phyloP scores from a whole-genome alignment of 371 early-diverging fungal genomes.

The Lichtheimia ramosa region DNA sequence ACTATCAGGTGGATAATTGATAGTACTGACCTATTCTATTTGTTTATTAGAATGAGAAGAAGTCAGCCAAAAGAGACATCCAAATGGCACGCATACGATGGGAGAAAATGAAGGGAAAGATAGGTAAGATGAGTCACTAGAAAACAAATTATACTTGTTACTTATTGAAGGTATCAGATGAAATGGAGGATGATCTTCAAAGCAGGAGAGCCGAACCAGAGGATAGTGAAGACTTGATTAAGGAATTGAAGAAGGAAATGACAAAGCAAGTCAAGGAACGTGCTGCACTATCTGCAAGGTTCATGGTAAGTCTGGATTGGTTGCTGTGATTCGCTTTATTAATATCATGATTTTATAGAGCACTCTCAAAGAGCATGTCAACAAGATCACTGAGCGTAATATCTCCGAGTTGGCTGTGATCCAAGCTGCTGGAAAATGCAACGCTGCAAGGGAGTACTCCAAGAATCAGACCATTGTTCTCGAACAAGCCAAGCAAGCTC shows the following conservation, averaged over 20 bases:
- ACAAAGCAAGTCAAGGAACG: conserved; percentile 9
- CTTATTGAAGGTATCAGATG: conserved; percentile 1
- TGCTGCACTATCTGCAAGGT: conserved; percentile 9
- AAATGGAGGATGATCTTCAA: conserved; percentile 8
- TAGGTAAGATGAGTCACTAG: conserved; percentile 7
- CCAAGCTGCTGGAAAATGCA: conserved; percentile 18
- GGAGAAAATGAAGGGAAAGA: conserved; percentile 10
- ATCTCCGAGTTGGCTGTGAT: conserved; percentile 16
- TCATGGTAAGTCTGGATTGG: conserved; percentile 3
- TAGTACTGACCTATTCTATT: neutral
- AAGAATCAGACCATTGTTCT: conserved; percentile 13
- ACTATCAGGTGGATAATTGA: neutral
- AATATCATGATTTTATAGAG: neutral
- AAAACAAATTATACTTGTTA: no score
- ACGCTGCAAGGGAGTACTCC: conserved; percentile 9
- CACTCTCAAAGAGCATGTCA: neutral
- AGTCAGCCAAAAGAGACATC: conserved; percentile 29
- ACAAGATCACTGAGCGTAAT: conserved; percentile 10
- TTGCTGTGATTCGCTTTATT: neutral
- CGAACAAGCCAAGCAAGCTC: conserved; percentile 12
- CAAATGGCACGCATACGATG: conserved; percentile 8
- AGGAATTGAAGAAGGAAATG: conserved; percentile 11
- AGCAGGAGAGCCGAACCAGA: neutral
- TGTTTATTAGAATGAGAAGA: conserved; percentile 8
- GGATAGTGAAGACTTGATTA: neutral